Evolutionary conservation across 257 asterid genomes (phyloP).

Genomic region (Capsicum baccatum): DNA sequence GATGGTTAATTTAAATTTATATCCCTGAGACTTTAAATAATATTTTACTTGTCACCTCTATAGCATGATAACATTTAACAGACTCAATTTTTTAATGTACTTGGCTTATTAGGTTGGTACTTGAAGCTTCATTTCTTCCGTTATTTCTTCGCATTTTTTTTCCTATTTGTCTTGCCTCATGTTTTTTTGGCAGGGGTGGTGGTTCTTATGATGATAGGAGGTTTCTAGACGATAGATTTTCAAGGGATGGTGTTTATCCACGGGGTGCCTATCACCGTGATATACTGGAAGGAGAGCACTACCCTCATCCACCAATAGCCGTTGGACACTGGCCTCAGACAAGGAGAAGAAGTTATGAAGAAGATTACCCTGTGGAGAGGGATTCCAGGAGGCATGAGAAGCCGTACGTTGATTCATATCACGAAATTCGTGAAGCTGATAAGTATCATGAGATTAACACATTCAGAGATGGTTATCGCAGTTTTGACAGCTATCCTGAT

Average conservation of each 20-base stretch:
- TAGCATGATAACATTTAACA: not conserved
- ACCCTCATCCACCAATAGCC: conserved; percentile 73
- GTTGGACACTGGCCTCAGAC: conserved; percentile 81
- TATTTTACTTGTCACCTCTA: not conserved
- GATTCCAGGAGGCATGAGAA: conserved; percentile 84
- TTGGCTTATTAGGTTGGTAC: conserved; percentile 2
- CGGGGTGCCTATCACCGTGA: conserved; percentile 80
- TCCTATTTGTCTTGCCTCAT: conserved; percentile 47
- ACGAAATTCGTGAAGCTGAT: conserved; percentile 47
- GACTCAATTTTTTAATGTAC: not conserved
- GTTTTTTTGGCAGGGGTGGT: conserved; percentile 74
- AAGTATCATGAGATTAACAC: conserved; percentile 45
- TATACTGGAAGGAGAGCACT: conserved; percentile 75
- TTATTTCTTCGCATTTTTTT: conserved; percentile 36
- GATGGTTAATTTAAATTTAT: conserved; percentile 17
- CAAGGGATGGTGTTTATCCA: conserved; percentile 77
- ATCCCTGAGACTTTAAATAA: not conserved
- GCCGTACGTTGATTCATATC: conserved; percentile 61
- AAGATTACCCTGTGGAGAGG: conserved; percentile 77
- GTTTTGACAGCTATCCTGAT: conserved; percentile 49
- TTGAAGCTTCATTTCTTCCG: conserved; percentile 3
- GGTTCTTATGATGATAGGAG: conserved; percentile 93
- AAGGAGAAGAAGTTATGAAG: conserved; percentile 83
- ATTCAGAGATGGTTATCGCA: conserved; percentile 44
- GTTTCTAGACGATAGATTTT: conserved; percentile 83